phyloP scores from a whole-genome alignment of 148 eudicot genomes.

The Talinum fruticosum region DNA sequence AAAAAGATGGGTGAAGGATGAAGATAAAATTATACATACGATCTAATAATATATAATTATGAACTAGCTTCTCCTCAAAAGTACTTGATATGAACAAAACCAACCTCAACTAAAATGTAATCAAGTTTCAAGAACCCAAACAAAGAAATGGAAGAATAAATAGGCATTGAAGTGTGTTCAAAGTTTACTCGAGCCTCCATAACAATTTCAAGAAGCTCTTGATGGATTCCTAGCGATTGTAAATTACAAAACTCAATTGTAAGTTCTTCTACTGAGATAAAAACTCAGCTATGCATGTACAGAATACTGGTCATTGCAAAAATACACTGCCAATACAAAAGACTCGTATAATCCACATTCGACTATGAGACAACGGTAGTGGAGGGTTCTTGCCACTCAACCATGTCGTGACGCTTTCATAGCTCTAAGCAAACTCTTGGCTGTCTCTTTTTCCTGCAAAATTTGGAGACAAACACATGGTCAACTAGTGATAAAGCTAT shows the following conservation, averaged over 20 bases:
- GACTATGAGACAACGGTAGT: conserved; percentile 29
- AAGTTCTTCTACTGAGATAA: conserved; percentile 15
- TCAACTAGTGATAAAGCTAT: background rate
- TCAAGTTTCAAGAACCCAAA: too few species aligned
- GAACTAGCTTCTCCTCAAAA: too few species aligned
- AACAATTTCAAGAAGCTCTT: background rate
- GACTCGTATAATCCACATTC: conserved; percentile 4
- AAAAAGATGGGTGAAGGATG: too few species aligned
- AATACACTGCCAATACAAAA: background rate
- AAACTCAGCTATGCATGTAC: conserved; percentile 20
- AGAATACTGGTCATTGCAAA: conserved; percentile 20
- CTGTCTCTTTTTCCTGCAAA: conserved; percentile 92
- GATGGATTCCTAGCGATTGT: conserved; percentile 1
- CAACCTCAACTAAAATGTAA: too few species aligned
- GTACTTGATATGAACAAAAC: too few species aligned
- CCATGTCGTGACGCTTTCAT: conserved; percentile 64
- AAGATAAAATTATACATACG: too few species aligned
- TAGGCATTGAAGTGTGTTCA: background rate
- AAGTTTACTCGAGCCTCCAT: background rate
- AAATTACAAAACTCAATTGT: conserved; percentile 14
- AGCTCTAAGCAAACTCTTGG: conserved; percentile 79
- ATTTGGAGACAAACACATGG: background rate
- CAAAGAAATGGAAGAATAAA: background rate
- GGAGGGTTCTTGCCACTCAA: conserved; percentile 66
- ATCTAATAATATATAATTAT: too few species aligned